Evolutionary conservation across 1,284 basidiomycete genomes (phyloP), one percentile per base, ranked within the genome.

Genomic region (Cerioporus squamosus): DNA sequence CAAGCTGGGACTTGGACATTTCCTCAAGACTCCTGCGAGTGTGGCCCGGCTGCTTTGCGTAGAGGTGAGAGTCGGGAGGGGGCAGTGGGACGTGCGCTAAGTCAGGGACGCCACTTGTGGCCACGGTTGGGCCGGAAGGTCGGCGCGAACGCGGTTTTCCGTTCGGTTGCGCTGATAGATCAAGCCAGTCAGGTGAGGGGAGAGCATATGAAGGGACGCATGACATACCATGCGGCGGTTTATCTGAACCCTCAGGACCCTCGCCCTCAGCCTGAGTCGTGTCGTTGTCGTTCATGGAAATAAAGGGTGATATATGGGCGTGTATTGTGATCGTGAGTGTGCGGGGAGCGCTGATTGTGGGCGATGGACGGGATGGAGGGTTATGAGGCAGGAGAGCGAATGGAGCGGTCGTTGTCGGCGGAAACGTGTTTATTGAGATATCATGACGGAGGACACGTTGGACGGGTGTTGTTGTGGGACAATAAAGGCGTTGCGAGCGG

Each of bases 211-310:
- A 53, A 69, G 51, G 55, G 57, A 60, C 57, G 22, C 58, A 56
- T 62, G 57, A 57, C 64, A 59, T 61, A 63, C 66, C 59, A 69
- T 71, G 79, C 67, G 81, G 81, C 47, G 83, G 82, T 80, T 83
- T 84, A 72, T 87, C 85, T 68, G 83, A 77, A 55, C 80, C 76
- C 68, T 88, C 85, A 51, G 79, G 74, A 55, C 79, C 77, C 63
- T 87, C 85, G 59, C 79, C 78, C 66, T 87, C 85, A 52, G 79
- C 74, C 68, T 82, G 81, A 24, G 82, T 67, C 44, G 84, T 76
- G 62, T 86, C 71, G 31, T 61, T 42, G 50, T 68, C 68, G 46
- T 61, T 55, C 58, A 62, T 67, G 59, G 47, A n/a, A 33, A 24
- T 55, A 47, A 49, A 60, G 60, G 48, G 62, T 57, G 62, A 63